Evolutionary conservation across 805 yeast species (phyloP), one percentile per base, ranked within the genome.

Genomic region (Scheffersomyces amazonensis): DNA sequence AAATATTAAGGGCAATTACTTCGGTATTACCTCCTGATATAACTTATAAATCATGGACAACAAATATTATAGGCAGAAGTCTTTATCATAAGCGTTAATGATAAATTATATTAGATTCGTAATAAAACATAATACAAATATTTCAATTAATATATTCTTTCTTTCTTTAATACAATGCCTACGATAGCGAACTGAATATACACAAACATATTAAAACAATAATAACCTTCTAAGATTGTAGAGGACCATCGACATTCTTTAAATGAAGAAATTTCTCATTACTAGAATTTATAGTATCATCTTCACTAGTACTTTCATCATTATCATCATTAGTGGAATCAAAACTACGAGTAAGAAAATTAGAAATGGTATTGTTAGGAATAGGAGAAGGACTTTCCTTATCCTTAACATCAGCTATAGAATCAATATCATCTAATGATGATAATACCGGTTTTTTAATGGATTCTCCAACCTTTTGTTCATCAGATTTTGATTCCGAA

Each of bases 31-130:
- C 48, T 8, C 48, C 48, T 15, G 42, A 44, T 16, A 34, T 44
- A 4, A 53, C 54, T 23, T 62, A 60, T 35, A 52, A 54, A 6
- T 53, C 47, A 18, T 64, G 66, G 66, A 52, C 67, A 16, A 53
- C 50, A 6, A 62, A 56, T 35, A 56, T 66, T 5, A 53, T 66
- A 36, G 71, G 72, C 6, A 54, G 70, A 41, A 49, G 43, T 28
- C 37, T 43, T 21, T 34, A 36, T 31, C 20, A 18, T 18, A 33
- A 36, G 24, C n/a, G 15, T 5, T 27, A 10, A 27, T 27, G n/a
- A n/a, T n/a, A n/a, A n/a, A n/a, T n/a, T n/a, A n/a, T n/a, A n/a
- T n/a, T n/a, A n/a, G n/a, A n/a, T n/a, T n/a, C n/a, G n/a, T n/a
- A n/a, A n/a, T n/a, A n/a, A n/a, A n/a, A n/a, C n/a, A n/a, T n/a